Percentiles rank a stretch among this genome's conserved stretches.
phyloP scores from a whole-genome alignment of 2,329 filamentous ascomycete genomes.

The Exophiala alcalophila region DNA sequence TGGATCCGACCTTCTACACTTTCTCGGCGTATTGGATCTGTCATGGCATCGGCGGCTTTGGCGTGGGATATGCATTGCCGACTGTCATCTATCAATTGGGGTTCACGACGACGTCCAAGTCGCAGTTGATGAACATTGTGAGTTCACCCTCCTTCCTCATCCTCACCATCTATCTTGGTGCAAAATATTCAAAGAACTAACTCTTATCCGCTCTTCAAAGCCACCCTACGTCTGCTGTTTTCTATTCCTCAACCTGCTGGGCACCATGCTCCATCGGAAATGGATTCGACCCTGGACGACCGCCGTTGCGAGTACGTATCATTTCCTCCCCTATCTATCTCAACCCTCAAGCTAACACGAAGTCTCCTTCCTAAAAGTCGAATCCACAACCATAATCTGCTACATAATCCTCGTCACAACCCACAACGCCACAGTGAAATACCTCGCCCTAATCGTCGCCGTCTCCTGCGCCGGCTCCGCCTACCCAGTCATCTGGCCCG shows the following conservation, averaged over 20 bases:
- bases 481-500: slow-evolving; percentile 47
- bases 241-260: slow-evolving; percentile 17
- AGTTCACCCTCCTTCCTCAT: slow-evolving; percentile 31
- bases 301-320: slow-evolving; percentile 34
- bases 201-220: slow-evolving; percentile 4
- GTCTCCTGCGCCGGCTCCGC: slow-evolving; percentile 40
- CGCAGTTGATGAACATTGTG: slow-evolving; percentile 48
- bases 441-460: slow-evolving; percentile 21
- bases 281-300: slow-evolving; percentile 21
- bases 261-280: slow-evolving; percentile 15
- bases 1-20: slow-evolving; percentile 39
- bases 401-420: slow-evolving; percentile 25
- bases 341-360: slow-evolving; percentile 16
- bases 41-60: slow-evolving; percentile 45
- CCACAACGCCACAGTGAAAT: slow-evolving; percentile 17
- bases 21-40: slow-evolving; percentile 43
- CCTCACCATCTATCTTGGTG: neutral
- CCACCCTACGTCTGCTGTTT: slow-evolving; percentile 33
- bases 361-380: slow-evolving; percentile 25
- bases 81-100: slow-evolving; percentile 46
- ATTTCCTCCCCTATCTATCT: neutral
- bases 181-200: neutral
- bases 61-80: slow-evolving; percentile 41
- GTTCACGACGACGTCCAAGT: slow-evolving; percentile 42
- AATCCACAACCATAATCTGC: slow-evolving; percentile 20